phyloP scores from a whole-genome alignment of 164 flowering plant species.

The Houttuynia cordata region DNA sequence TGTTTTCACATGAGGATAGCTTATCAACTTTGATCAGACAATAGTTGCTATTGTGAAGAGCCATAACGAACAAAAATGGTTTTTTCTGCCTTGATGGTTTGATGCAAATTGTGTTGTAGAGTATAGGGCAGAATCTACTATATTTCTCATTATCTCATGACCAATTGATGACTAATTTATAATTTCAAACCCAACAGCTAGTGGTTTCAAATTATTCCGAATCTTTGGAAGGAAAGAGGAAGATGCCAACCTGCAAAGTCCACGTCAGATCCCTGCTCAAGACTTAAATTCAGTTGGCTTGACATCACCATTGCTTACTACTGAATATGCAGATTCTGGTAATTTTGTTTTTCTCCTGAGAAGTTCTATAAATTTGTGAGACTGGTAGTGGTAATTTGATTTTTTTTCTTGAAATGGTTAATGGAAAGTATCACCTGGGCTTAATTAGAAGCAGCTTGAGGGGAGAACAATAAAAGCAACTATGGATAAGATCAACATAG shows the following conservation, averaged over 20 bases:
- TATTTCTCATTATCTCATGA: background rate
- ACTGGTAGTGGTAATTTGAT: background rate
- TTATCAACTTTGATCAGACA: too few species aligned
- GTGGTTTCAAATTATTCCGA: slow-evolving; percentile 27
- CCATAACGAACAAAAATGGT: too few species aligned
- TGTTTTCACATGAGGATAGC: too few species aligned
- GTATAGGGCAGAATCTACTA: background rate
- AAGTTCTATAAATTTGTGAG: background rate
- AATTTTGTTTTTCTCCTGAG: background rate
- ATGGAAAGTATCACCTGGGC: too few species aligned
- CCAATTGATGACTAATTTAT: background rate
- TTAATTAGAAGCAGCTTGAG: too few species aligned
- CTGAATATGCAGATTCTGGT: background rate
- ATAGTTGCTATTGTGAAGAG: too few species aligned
- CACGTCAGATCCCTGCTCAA: slow-evolving; percentile 8
- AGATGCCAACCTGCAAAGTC: slow-evolving; percentile 10
- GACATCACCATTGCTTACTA: too few species aligned
- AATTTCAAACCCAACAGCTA: slow-evolving; percentile 19
- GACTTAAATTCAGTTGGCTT: background rate
- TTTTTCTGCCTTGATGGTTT: too few species aligned
- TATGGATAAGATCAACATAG: too few species aligned
- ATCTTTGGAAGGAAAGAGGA: slow-evolving; percentile 18
- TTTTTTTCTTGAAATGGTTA: too few species aligned
- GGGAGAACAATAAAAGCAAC: too few species aligned
- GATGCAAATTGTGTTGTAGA: too few species aligned